Evolutionary conservation across 805 yeast genomes (phyloP).

Genomic region (Kregervanrija pseudodelftensis): DNA sequence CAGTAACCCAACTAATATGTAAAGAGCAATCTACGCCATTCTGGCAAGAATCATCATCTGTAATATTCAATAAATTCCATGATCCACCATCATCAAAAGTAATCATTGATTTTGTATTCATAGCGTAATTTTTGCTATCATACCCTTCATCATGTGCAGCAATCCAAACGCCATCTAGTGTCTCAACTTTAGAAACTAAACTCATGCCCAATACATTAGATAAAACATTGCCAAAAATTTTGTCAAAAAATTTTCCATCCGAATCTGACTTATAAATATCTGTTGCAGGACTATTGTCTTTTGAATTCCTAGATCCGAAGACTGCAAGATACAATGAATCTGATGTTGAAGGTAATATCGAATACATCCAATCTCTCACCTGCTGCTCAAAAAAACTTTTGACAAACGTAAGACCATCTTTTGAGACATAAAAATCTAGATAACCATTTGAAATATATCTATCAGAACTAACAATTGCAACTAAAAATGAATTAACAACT

Average conservation of each 20-base stretch:
- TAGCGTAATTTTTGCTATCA: conserved; percentile 8
- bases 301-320: conserved; percentile 17
- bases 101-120: conserved; percentile 28
- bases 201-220: conserved; percentile 33
- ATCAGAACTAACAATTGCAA: conserved; percentile 36
- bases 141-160: conserved; percentile 25
- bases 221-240: conserved; percentile 34
- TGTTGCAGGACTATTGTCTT: conserved; percentile 15
- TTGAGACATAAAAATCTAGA: conserved; percentile 37
- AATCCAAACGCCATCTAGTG: conserved; percentile 57
- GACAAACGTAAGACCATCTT: conserved; percentile 35
- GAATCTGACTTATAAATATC: conserved; percentile 50
- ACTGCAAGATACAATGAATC: conserved; percentile 36
- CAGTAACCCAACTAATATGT: conserved; percentile 29
- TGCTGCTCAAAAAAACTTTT: conserved; percentile 35
- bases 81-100: conserved; percentile 47
- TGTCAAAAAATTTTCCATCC: conserved; percentile 45
- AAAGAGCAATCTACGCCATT: conserved; percentile 43
- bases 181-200: conserved; percentile 37
- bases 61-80: conserved; percentile 43
- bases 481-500: conserved; percentile 35
- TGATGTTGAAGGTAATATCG: conserved; percentile 34
- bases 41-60: conserved; percentile 38
- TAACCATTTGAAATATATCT: conserved; percentile 32
- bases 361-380: conserved; percentile 30